Evolutionary conservation across 2,329 filamentous ascomycete species (phyloP).

Genomic region (Penicillium sp.): DNA sequence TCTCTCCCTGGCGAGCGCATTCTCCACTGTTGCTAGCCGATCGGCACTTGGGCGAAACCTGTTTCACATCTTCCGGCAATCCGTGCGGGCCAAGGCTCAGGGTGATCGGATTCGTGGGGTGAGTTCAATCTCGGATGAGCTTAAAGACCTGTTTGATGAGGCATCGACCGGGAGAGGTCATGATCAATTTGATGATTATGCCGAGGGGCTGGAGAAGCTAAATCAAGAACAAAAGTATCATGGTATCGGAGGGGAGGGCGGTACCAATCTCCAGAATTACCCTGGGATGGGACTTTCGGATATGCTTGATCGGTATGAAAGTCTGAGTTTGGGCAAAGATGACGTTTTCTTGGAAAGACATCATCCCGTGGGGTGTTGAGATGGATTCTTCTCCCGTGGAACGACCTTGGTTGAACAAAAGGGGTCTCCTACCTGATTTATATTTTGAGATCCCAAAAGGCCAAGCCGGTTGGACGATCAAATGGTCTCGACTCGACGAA

Average conservation of each 20-base stretch:
- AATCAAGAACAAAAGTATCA: constrained; percentile 33
- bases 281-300: constrained; percentile 33
- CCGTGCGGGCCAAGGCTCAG: constrained; percentile 32
- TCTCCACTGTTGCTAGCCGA: constrained; percentile 34
- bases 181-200: constrained; percentile 32
- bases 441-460: not conserved
- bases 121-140: constrained; percentile 26
- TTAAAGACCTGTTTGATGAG: constrained; percentile 36
- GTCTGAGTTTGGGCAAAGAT: constrained; percentile 39
- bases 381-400: not conserved
- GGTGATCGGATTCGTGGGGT: constrained; percentile 28
- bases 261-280: constrained; percentile 25
- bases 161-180: constrained; percentile 15
- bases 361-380: constrained; percentile 8
- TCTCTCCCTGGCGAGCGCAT: constrained; percentile 34
- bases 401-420: not conserved
- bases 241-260: constrained; percentile 18
- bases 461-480: too few species aligned
- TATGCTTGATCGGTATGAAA: constrained; percentile 42
- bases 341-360: constrained; percentile 24
- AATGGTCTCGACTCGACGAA: too few species aligned
- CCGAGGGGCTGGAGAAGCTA: constrained; percentile 36
- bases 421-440: too few species aligned
- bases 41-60: constrained; percentile 35
- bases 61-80: constrained; percentile 39